Percentiles rank a stretch among this genome's conserved stretches.
phyloP scores from a whole-genome alignment of 2,329 filamentous ascomycete species.

The Paraphoma sp. region DNA sequence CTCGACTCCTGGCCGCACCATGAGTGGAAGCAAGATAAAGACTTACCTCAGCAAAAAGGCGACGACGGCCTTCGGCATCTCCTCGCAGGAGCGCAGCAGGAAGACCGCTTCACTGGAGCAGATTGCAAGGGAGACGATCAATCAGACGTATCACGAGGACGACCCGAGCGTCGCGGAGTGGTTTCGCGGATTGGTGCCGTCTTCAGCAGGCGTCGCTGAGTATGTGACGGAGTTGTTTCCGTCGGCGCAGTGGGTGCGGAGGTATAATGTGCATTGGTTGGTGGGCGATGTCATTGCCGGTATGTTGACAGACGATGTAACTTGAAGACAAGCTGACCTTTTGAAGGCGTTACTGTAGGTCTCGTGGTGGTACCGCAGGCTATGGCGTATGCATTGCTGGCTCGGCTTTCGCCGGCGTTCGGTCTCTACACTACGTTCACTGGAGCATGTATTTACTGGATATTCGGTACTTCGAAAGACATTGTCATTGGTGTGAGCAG shows the following conservation, averaged over 20 bases:
- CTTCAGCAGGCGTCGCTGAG: slow-evolving; percentile 24
- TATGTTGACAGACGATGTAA: slow-evolving; percentile 6
- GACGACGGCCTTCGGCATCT: slow-evolving; percentile 21
- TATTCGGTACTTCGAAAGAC: slow-evolving; percentile 96
- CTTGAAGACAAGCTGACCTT: neutral
- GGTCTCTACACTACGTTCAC: slow-evolving; percentile 95
- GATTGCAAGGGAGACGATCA: slow-evolving; percentile 27
- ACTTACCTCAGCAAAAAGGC: slow-evolving; percentile 3
- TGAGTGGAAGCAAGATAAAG: slow-evolving; percentile 11
- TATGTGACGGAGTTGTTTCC: slow-evolving; percentile 38
- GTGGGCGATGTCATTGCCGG: slow-evolving; percentile 40
- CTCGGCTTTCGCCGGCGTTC: slow-evolving; percentile 76
- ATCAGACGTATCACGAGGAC: slow-evolving; percentile 32
- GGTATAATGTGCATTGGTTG: slow-evolving; percentile 43
- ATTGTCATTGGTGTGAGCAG: slow-evolving; percentile 86
- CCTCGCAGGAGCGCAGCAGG: slow-evolving; percentile 17
- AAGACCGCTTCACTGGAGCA: slow-evolving; percentile 19
- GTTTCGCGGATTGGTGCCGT: slow-evolving; percentile 31
- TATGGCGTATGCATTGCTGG: slow-evolving; percentile 91
- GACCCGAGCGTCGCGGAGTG: slow-evolving; percentile 39
- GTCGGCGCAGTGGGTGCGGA: slow-evolving; percentile 30
- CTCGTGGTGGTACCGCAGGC: slow-evolving; percentile 88
- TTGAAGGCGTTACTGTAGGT: slow-evolving; percentile 65
- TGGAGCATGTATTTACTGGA: slow-evolving; percentile 92
- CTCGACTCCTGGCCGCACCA: slow-evolving; percentile 5